These are phyloP conservation scores for Gynostemma pentaphyllum DNA, from an alignment of 306 rosid species.

Conservation along the genomic window DNA sequence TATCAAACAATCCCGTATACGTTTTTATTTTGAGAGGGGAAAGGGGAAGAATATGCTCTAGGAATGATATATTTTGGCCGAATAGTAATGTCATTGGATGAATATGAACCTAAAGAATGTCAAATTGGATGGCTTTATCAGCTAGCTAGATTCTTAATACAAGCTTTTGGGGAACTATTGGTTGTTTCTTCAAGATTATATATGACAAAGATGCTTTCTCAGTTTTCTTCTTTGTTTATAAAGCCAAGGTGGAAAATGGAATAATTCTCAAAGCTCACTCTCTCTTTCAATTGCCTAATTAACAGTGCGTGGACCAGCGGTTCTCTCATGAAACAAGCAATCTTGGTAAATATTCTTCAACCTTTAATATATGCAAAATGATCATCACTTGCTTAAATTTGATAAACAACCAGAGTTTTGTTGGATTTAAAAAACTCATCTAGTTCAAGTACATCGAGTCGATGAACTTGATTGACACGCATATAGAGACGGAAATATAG, in stretches of 20 bases:
- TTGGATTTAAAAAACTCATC: background rate
- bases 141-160: background rate
- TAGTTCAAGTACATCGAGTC: background rate
- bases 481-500: background rate
- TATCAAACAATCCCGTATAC: too few relatives aligned
- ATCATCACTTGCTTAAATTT: background rate
- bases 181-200: background rate
- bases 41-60: too few relatives aligned
- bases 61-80: too few relatives aligned
- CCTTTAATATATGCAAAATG: background rate
- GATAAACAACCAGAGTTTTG: background rate
- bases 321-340: slow-evolving; percentile 1
- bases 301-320: background rate
- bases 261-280: slow-evolving; percentile 3
- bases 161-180: slow-evolving; percentile 2
- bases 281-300: background rate
- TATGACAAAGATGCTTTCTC: background rate
- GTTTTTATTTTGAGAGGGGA: too few relatives aligned
- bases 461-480: background rate
- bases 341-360: background rate
- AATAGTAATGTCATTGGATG: too few relatives aligned
- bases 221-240: background rate
- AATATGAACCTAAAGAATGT: background rate
- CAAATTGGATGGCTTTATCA: slow-evolving; percentile 9
- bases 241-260: background rate